Evolutionary conservation across 179 eudicot genomes (phyloP), one percentile per base, ranked within the genome.

Genomic region (Spinacia oleracea): DNA sequence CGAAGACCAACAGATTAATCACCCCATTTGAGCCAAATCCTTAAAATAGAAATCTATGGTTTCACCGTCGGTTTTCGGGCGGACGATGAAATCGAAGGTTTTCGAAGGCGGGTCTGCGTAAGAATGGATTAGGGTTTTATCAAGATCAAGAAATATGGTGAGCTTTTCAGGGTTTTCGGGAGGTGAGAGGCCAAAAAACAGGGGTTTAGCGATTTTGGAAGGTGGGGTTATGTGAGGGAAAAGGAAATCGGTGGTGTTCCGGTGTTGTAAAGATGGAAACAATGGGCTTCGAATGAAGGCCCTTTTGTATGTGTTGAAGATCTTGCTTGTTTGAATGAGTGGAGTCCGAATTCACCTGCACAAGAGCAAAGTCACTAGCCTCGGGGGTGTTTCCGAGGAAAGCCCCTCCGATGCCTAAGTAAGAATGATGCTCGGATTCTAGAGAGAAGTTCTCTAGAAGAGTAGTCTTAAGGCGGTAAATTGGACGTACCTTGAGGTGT

Each of bases 111-210:
- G 82, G 60, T 84, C 85, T 0, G 96, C 81, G 0, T 60, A 64
- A 1, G 98, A 94, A 32, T 94, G 98, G 55, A 94, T 84, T 20
- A 94, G 76, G 23, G 98, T 94, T 73, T 94, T 97, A 63, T 94
- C 98, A 0, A 94, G 81, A 45, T 92, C 97, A 5, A 94, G 93
- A 56, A 94, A 80, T 10, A 94, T 66, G 1, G 98, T 94, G 25
- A 56, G 83, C 9, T 77, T 84, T 4, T 42, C 80, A 0, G 82
- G 84, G 60, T 84, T 74, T 1, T 23, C 7, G 18, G 72, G 45
- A 1, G 91, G 91, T 0, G 92, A 94, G 0, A 94, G 89, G 5
- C 81, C 85, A 9, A 86, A 84, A 1, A 86, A 82, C 1, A 86
- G 46, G 79, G 87, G 60, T 68, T 84, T 67, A 11, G 69, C 72